Evolutionary conservation across 2,329 filamentous ascomycete species (phyloP), one percentile per base, ranked within the genome.

Genomic region (Plectosphaerella sp.): DNA sequence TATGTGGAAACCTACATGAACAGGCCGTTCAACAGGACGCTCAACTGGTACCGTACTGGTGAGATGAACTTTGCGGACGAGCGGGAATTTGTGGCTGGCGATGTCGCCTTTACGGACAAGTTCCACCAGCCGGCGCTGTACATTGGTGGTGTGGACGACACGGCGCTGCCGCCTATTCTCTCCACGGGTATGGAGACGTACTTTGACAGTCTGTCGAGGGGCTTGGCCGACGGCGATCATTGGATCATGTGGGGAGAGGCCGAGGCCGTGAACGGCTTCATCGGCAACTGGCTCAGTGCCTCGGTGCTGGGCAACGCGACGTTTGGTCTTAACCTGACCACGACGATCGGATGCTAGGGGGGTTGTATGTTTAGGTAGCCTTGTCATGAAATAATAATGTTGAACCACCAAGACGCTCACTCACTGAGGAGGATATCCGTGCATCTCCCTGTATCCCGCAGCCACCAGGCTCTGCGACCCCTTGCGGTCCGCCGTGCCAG

Each of bases 41-140:
- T 91, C 52, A 94, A 92, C 71, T 96, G 91, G 89, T 99, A 97
- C 72, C 84, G 91, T 45, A 88, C 82, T 2, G 76, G 82, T 11
- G 73, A 82, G 66, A 68, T 86, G 54, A 97, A 96, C 68, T 88
- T 77, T 64, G 78, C 89, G 46, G 90, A 96, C 57, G 94, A 97
- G 63, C 28, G 28, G 28, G 28, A 9, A 3, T 33, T 33, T 12
- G 58, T 67, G 45, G 66, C 74, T 35, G 54, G 24, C 75, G 64
- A 74, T 80, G 50, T 78, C 83, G 41, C 83, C 83, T 56, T 39
- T 6, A 47, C 59, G n/a, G 58, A 51, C 10, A 74, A 68, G 51
- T 75, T 85, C 52, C 68, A 73, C 22, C 68, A 79, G 56, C 87
- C 88, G 0, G 75, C 82, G 3, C 73, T 95, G 59, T 87, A 90